A percentile compares a stretch with the other conserved stretches of the same genome.
phyloP scores from a whole-genome alignment of 129 eudicot genomes.

The Pseudognaphalium luteoalbum region DNA sequence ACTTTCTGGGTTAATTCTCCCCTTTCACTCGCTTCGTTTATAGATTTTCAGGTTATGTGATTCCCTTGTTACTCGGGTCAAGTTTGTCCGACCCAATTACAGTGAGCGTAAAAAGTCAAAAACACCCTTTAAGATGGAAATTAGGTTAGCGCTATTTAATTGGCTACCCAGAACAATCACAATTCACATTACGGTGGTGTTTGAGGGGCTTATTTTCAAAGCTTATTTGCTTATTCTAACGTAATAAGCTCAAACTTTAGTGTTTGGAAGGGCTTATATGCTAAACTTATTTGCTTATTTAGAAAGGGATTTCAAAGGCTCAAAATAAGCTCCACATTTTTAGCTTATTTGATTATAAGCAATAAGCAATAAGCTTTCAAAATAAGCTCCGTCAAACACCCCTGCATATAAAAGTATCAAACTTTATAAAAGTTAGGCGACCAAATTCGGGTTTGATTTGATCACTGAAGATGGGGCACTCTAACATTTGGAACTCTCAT shows the following conservation, averaged over 20 bases:
- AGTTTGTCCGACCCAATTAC: conserved; percentile 8
- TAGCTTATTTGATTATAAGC: no score
- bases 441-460: conserved; percentile 1
- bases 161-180: not conserved
- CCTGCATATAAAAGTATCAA: not conserved
- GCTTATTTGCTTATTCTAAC: no score
- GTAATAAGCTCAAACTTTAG: no score
- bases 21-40: not conserved
- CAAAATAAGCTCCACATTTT: no score
- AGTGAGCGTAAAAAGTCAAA: not conserved
- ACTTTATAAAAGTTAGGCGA: not conserved
- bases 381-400: no score
- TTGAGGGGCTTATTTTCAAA: no score
- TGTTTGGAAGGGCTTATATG: no score
- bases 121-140: not conserved
- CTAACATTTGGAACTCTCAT: conserved; percentile 85
- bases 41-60: not conserved
- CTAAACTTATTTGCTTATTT: no score
- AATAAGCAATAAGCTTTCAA: no score
- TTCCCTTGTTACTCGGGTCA: not conserved
- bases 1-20: not conserved
- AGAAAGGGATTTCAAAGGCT: no score
- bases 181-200: no score
- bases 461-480: conserved; percentile 59
- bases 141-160: not conserved